Evolutionary conservation across 345 rosid genomes (phyloP).

Genomic region (Bruguiera parviflora): DNA sequence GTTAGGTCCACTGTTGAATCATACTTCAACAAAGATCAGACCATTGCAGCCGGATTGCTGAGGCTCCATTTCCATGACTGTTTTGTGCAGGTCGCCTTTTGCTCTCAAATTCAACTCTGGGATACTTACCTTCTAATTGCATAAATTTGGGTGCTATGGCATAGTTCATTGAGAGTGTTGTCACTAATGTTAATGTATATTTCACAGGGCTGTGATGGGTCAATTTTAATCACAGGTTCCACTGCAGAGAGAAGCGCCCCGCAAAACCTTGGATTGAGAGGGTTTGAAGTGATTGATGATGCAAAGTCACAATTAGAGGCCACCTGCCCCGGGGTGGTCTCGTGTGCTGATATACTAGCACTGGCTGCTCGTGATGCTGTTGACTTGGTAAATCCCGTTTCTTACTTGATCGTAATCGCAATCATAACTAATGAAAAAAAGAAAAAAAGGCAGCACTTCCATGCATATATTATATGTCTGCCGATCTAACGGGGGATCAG

Average conservation of each 20-base stretch:
- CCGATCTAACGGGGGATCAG: neutral
- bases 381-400: slow-evolving; percentile 22
- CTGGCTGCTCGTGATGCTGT: slow-evolving; percentile 43
- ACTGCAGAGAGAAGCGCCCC: slow-evolving; percentile 32
- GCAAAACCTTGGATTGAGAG: slow-evolving; percentile 31
- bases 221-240: slow-evolving; percentile 29
- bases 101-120: neutral
- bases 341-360: slow-evolving; percentile 45
- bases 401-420: neutral
- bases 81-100: slow-evolving; percentile 53
- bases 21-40: slow-evolving; percentile 53
- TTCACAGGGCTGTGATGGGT: slow-evolving; percentile 39
- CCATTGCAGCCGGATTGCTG: slow-evolving; percentile 58
- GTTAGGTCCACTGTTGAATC: slow-evolving; percentile 61
- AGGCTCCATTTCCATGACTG: slow-evolving; percentile 79
- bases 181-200: neutral
- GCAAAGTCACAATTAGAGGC: slow-evolving; percentile 37
- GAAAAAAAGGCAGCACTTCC: neutral
- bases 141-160: neutral
- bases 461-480: too few species aligned
- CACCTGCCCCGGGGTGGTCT: slow-evolving; percentile 36
- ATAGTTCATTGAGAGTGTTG: neutral
- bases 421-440: neutral
- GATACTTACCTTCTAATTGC: neutral
- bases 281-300: slow-evolving; percentile 40